Evolutionary conservation across 148 eudicot genomes (phyloP), one percentile per base, ranked within the genome.

Genomic region (Chenopodium album): DNA sequence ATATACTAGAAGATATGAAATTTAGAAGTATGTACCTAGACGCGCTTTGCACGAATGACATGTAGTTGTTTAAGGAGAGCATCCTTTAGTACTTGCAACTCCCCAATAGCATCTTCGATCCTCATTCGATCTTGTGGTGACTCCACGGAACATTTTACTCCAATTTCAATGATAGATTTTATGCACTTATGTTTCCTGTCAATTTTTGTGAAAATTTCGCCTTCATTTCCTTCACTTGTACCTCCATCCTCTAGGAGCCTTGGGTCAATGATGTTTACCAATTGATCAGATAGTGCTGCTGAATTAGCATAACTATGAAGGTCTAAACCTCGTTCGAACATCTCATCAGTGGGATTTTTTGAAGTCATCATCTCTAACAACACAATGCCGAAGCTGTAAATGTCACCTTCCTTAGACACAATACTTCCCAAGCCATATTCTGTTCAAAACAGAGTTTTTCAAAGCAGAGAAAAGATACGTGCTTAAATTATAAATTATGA

Each of bases 81-180:
- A 67, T 75, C 64, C 77, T 64, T 26, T 26, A 37, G 50, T 52
- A 41, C 8, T 75, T 50, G 77, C 41, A 80, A 59, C 59, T 48
- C 66, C 48, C n/a, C n/a, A 1, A 76, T 69, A 54, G 56, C 84
- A 50, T 82, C 84, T 11, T 20, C 59, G 1, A 76, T 75, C 50
- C 22, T 75, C 84, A 82, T 82, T 52, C 84, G 84, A 19, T 82
- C 75, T 28, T 76, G 75, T 11, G 79, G 79, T n/a, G 75, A 66
- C 70, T 75, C 75, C 41, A 32, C 11, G 12, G 84, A 82, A 59
- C 84, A 82, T 54, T 52, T 59, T 9, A 82, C 78, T 74, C 73
- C 83, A 44, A 81, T 48, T 64, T 32, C 59, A 46, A 81, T 26
- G 17, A 81, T 1, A 8, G 79, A 67, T 65, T 8, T 44, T 68